These are phyloP conservation scores for Starmerella bombi DNA, from an alignment of 805 yeast genomes.

Conservation along the genomic window DNA sequence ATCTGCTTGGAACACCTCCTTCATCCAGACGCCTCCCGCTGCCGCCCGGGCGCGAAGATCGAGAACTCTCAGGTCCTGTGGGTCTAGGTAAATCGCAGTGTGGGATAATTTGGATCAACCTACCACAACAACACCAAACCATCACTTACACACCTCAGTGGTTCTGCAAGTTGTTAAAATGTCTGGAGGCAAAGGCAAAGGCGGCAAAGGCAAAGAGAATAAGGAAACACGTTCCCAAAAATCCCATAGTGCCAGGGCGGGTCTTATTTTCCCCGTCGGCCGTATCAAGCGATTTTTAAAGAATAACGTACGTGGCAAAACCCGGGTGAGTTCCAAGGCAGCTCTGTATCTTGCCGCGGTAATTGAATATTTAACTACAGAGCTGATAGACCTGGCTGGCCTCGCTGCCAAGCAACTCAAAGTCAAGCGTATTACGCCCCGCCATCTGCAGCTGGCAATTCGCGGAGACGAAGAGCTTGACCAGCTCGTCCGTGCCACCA, in stretches of 20 bases:
- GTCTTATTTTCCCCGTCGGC: slow-evolving; percentile 98
- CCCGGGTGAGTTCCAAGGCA: slow-evolving; percentile 94
- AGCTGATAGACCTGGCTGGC: slow-evolving; percentile 95
- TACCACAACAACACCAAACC: too few species aligned
- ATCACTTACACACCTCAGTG: too few species aligned
- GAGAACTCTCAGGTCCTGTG: too few species aligned
- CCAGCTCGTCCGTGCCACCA: slow-evolving; percentile 85
- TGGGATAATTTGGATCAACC: too few species aligned
- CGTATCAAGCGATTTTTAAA: slow-evolving; percentile 94
- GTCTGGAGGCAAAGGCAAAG: slow-evolving; percentile 70
- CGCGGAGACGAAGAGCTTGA: slow-evolving; percentile 98
- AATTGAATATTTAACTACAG: slow-evolving; percentile 93
- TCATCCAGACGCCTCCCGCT: too few species aligned
- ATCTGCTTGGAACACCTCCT: too few species aligned
- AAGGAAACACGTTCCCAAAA: slow-evolving; percentile 15
- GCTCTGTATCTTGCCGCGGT: slow-evolving; percentile 95
- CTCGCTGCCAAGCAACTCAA: slow-evolving; percentile 98
- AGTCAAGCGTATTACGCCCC: slow-evolving; percentile 97
- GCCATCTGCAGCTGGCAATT: slow-evolving; percentile 96
- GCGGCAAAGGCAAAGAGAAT: slow-evolving; percentile 84
- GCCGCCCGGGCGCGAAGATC: too few species aligned
- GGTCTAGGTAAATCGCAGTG: too few species aligned
- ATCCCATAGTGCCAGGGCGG: slow-evolving; percentile 41
- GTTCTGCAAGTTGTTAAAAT: too few species aligned
- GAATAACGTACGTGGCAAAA: slow-evolving; percentile 81